Conservation (phyloP, 2,329 filamentous ascomycete genomes). For the Fusarium sp. region DNA sequence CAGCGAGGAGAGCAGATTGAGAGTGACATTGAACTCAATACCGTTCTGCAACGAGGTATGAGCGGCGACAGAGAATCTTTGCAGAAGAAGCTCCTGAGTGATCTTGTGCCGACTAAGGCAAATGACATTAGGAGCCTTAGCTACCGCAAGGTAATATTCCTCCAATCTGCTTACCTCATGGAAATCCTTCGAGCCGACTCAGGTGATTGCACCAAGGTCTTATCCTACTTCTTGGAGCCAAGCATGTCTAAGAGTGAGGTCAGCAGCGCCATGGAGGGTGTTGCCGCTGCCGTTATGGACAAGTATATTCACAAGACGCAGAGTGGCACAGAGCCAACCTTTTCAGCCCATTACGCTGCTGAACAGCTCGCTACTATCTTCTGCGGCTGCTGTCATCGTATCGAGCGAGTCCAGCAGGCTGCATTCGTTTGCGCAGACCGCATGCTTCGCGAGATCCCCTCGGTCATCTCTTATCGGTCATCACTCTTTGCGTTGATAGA, state of each 20-base stretch:
- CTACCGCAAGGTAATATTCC: constrained; percentile 91
- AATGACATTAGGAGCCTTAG: constrained; percentile 84
- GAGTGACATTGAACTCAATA: constrained; percentile 97
- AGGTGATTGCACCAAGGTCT: constrained; percentile 89
- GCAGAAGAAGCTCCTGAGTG: constrained; percentile 83
- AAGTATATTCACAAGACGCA: constrained; percentile 84
- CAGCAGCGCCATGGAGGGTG: constrained; percentile 73
- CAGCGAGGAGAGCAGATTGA: constrained; percentile 91
- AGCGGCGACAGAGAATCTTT: constrained; percentile 80
- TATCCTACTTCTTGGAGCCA: constrained; percentile 95
- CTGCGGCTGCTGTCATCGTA: constrained; percentile 91
- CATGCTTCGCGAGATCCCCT: constrained; percentile 87
- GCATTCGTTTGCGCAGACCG: constrained; percentile 86
- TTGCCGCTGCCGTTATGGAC: constrained; percentile 77
- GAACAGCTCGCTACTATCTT: constrained; percentile 88
- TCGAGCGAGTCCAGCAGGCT: constrained; percentile 89
- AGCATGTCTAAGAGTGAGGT: constrained; percentile 77
- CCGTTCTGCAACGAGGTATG: constrained; percentile 88
- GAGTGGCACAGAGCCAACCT: constrained; percentile 77
- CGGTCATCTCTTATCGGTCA: constrained; percentile 87
- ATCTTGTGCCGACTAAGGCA: constrained; percentile 81
- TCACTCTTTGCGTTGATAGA: constrained; percentile 95
- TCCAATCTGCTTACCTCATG: constrained; percentile 90
- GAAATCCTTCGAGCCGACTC: constrained; percentile 88
- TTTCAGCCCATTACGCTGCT: constrained; percentile 93